Base-by-base conservation (phyloP, 345 rosid genomes). In the Litchi chinensis region DNA sequence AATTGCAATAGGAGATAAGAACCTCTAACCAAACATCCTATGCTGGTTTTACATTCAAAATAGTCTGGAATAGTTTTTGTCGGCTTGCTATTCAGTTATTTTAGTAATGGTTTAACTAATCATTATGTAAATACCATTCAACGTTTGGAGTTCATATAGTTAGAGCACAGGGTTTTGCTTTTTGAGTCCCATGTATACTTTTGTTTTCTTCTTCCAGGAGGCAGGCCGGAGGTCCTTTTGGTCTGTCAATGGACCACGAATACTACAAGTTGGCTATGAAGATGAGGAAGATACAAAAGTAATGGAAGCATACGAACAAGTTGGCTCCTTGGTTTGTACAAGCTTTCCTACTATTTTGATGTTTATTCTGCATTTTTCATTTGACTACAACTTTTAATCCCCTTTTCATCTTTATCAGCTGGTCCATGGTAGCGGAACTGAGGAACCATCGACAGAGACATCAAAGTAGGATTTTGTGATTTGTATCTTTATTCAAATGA, bases 251-350 rank as follows among this genome's bases (percentile, higher is more conserved):
- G 99, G 96, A 78, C 93, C 99, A 16, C 67, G 93, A 68, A 90
- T 95, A 76, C 86, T 95, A 22, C 93, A 95, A 87, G 71, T 92
- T 40, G 99, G 99, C 11, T 93, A 95, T 40, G 97, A 89, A 85
- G 93, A 92, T 19, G 99, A 95, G 84, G 90, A 89, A 77, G 88
- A 95, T 86, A 88, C 92, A 28, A 91, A 91, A 91, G 99, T 89
- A 67, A 92, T 95, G 93, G 93, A 90, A 88, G 98, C 99, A 8
- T 95, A 87, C 13, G 98, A 95, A 80, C 92, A 80, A 86, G 89
- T 89, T 40, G 97, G 98, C 79, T 88, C 98, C 54, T 79, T 92
- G 97, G 98, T 92, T 89, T 1, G 84, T 62, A n/a, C 64, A 68
- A 46, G 13, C 21, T 28, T 68, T 22, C 46, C 44, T 57, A n/a